phyloP scores from a whole-genome alignment of 371 early-diverging fungal species.

The Cokeromyces recurvatus region DNA sequence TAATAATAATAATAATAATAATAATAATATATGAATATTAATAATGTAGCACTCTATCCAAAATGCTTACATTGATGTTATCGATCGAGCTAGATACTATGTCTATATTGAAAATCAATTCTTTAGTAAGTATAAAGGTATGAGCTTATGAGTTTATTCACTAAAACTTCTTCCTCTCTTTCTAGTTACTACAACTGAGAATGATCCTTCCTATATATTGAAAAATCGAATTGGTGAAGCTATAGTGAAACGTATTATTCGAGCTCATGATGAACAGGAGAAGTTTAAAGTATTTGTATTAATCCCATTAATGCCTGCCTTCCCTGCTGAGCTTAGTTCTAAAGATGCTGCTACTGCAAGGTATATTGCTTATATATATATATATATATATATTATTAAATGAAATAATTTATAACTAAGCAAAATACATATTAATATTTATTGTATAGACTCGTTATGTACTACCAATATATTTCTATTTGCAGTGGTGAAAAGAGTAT shows the following conservation, averaged over 20 bases:
- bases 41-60: conserved; percentile 69
- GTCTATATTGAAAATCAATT: conserved; percentile 97
- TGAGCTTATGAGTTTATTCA: background rate
- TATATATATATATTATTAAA: too few species aligned
- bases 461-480: conserved; percentile 73
- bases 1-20: too few species aligned
- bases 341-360: conserved; percentile 73
- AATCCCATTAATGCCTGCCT: conserved; percentile 91
- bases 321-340: conserved; percentile 75
- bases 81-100: conserved; percentile 73
- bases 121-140: conserved; percentile 61
- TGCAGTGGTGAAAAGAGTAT: conserved; percentile 67
- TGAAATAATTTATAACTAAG: too few species aligned
- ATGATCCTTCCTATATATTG: too few species aligned
- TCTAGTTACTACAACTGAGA: too few species aligned
- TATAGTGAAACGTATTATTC: conserved; percentile 73
- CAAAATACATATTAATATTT: too few species aligned
- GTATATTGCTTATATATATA: conserved; percentile 11
- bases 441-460: conserved; percentile 56
- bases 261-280: conserved; percentile 62
- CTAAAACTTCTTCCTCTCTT: too few species aligned
- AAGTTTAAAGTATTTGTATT: conserved; percentile 83
- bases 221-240: conserved; percentile 76
- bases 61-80: conserved; percentile 75
- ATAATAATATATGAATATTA: background rate